Evolutionary conservation across 2,329 filamentous ascomycete genomes (phyloP).

Genomic region (Neospermospora avenae): DNA sequence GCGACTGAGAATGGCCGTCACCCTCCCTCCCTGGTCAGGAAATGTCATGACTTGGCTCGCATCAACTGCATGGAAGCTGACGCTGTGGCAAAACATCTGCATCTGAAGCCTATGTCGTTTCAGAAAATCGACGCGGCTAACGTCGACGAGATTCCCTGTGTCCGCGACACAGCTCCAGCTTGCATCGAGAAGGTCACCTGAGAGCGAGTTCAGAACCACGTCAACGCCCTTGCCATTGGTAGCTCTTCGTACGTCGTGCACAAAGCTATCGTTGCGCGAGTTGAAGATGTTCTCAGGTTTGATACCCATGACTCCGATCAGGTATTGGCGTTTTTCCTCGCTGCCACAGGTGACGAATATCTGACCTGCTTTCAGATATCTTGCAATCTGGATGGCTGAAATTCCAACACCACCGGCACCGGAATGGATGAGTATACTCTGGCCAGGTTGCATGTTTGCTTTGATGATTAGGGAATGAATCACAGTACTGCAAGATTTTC

Average conservation of each 20-base stretch:
- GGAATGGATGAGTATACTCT: slow-evolving; percentile 33
- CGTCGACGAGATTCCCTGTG: slow-evolving; percentile 32
- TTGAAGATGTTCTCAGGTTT: background rate
- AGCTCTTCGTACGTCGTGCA: background rate
- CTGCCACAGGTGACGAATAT: slow-evolving; percentile 2
- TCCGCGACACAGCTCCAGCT: slow-evolving; percentile 36
- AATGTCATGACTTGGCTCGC: background rate
- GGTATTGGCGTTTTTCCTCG: background rate
- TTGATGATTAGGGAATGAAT: no score
- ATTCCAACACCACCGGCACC: slow-evolving; percentile 34
- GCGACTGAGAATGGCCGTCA: background rate
- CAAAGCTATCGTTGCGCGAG: background rate
- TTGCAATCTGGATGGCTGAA: slow-evolving; percentile 27
- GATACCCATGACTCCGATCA: background rate
- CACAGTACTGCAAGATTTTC: no score
- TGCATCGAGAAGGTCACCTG: slow-evolving; percentile 30
- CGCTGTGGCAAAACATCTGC: slow-evolving; percentile 21
- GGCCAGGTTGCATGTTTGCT: background rate
- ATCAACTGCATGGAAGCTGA: slow-evolving; percentile 22
- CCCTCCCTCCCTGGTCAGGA: slow-evolving; percentile 11
- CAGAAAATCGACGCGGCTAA: slow-evolving; percentile 23
- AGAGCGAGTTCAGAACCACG: slow-evolving; percentile 31
- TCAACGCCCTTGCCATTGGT: slow-evolving; percentile 23
- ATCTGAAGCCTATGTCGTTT: slow-evolving; percentile 17
- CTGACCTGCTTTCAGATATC: slow-evolving; percentile 1